Evolutionary conservation across 805 yeast genomes (phyloP).

Genomic region (Cyberlindnera japonica): DNA sequence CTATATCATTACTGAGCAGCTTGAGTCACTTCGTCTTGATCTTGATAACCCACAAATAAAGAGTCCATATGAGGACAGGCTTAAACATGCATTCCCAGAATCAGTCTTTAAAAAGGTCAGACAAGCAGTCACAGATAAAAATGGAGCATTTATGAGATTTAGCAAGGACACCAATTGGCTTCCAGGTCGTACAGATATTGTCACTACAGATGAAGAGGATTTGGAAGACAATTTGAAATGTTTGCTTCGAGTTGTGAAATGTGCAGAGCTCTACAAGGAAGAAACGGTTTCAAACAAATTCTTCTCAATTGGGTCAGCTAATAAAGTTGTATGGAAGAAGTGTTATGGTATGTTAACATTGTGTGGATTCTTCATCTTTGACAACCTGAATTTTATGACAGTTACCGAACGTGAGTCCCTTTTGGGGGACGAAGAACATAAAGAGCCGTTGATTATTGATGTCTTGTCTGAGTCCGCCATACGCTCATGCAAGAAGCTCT

Average conservation of each 20-base stretch:
- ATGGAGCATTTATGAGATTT: constrained; percentile 35
- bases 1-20: constrained; percentile 30
- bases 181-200: constrained; percentile 26
- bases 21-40: constrained; percentile 23
- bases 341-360: constrained; percentile 47
- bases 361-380: constrained; percentile 46
- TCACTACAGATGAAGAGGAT: constrained; percentile 1
- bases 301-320: constrained; percentile 29
- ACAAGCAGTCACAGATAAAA: constrained; percentile 20
- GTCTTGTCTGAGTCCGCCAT: constrained; percentile 21
- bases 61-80: constrained; percentile 13
- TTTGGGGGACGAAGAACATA: constrained; percentile 17
- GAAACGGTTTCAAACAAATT: constrained; percentile 34
- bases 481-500: constrained; percentile 30
- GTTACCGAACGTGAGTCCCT: constrained; percentile 27
- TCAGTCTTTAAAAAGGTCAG: constrained; percentile 7
- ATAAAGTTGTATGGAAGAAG: constrained; percentile 37
- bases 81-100: constrained; percentile 11
- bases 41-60: constrained; percentile 8
- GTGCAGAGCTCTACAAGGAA: constrained; percentile 38
- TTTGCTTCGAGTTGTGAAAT: constrained; percentile 35
- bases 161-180: constrained; percentile 26
- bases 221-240: constrained; percentile 6
- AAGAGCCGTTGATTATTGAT: constrained; percentile 32
- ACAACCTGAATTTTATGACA: constrained; percentile 33